Evolutionary conservation across 306 rosid species (phyloP).

Genomic region (Rosa multiflora): DNA sequence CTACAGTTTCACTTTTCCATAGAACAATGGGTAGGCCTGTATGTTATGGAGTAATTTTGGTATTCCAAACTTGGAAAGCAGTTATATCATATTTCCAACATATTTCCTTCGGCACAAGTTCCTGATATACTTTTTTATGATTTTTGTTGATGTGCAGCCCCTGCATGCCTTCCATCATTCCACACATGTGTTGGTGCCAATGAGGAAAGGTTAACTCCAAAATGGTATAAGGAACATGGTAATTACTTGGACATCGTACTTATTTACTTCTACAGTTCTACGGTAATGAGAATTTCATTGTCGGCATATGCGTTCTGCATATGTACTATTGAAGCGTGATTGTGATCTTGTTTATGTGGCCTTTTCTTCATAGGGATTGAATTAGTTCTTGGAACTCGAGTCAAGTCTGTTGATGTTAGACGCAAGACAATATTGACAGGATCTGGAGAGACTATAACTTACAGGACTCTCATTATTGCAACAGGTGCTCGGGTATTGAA

Average conservation of each 20-base stretch:
- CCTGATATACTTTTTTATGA: constrained; percentile 26
- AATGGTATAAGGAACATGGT: constrained; percentile 96
- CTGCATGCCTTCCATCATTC: constrained; percentile 89
- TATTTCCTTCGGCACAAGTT: neutral
- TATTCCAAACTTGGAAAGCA: neutral
- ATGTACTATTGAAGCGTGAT: constrained; percentile 17
- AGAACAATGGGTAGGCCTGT: neutral
- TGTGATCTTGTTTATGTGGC: neutral
- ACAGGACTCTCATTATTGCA: constrained; percentile 87
- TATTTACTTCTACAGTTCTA: neutral
- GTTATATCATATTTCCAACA: neutral
- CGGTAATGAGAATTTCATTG: neutral
- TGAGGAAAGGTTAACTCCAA: constrained; percentile 90
- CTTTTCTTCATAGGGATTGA: constrained; percentile 64
- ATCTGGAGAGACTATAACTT: constrained; percentile 96
- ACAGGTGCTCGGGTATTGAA: constrained; percentile 99
- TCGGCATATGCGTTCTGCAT: constrained; percentile 17
- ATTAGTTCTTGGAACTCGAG: constrained; percentile 89
- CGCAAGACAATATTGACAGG: constrained; percentile 83
- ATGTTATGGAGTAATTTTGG: neutral
- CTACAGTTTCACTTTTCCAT: neutral
- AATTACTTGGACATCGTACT: constrained; percentile 36
- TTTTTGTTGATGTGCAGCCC: constrained; percentile 49
- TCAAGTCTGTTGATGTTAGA: constrained; percentile 90
- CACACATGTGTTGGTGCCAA: constrained; percentile 96